Percentiles rank a stretch among this genome's conserved stretches.
Evolutionary conservation across 148 eudicot genomes (phyloP).

Genomic region (Cornus kousa): DNA sequence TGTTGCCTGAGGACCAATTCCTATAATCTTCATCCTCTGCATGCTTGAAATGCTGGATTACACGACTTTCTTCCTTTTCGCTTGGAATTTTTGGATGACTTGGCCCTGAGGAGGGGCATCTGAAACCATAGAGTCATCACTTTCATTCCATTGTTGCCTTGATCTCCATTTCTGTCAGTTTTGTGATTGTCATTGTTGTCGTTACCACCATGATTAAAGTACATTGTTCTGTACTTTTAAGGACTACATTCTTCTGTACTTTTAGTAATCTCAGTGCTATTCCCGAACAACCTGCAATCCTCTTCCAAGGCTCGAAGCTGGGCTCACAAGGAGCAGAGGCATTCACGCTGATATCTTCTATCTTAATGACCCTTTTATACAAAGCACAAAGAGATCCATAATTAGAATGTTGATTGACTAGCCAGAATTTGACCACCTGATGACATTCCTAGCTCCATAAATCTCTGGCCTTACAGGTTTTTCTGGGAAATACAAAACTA

Average conservation of each 20-base stretch:
- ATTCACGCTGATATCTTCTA: neutral
- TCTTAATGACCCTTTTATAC: no score
- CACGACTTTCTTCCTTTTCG: constrained; percentile 7
- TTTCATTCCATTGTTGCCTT: constrained; percentile 24
- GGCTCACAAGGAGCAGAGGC: no score
- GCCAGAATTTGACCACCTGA: neutral
- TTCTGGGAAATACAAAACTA: no score
- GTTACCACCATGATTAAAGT: constrained; percentile 19
- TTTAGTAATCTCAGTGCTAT: no score
- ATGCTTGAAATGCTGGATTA: constrained; percentile 2
- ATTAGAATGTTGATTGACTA: neutral
- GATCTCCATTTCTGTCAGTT: neutral
- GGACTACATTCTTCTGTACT: neutral
- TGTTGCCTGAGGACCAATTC: constrained; percentile 23
- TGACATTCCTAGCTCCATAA: neutral
- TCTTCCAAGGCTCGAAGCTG: no score
- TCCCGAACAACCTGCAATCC: no score
- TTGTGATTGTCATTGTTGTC: constrained; percentile 13
- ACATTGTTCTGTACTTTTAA: constrained; percentile 46
- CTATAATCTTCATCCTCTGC: constrained; percentile 11
- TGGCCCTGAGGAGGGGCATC: constrained; percentile 82
- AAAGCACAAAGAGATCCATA: constrained; percentile 1
- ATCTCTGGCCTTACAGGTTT: constrained; percentile 21
- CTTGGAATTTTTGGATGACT: constrained; percentile 17
- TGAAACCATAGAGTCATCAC: constrained; percentile 61